Percentiles rank a stretch among this genome's conserved stretches.
These are phyloP conservation scores for Chaetomium sp. DNA, from an alignment of 2,329 filamentous ascomycete genomes.

Conservation along the genomic window DNA sequence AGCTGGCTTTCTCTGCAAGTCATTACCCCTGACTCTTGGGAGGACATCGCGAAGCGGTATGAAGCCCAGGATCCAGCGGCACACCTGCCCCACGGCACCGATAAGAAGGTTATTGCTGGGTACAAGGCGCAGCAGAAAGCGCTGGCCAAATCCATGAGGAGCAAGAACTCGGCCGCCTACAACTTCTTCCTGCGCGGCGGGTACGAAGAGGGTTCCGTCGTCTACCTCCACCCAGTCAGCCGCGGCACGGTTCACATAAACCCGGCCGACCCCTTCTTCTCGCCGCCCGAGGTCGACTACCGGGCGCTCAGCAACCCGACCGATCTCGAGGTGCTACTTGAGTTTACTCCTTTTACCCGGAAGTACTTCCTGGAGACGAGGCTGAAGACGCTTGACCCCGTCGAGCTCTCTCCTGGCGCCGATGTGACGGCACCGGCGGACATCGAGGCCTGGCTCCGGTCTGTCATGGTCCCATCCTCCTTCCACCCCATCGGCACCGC, in stretches of 20 bases:
- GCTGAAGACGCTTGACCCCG: slow-evolving; percentile 39
- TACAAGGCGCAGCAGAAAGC: slow-evolving; percentile 42
- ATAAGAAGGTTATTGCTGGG: slow-evolving; percentile 42
- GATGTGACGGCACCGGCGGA: slow-evolving; percentile 37
- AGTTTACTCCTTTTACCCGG: slow-evolving; percentile 44
- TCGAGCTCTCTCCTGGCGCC: slow-evolving; percentile 43
- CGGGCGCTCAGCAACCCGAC: slow-evolving; percentile 49
- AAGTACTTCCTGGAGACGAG: slow-evolving; percentile 32
- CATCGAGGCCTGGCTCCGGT: slow-evolving; percentile 33
- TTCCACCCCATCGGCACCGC: slow-evolving; percentile 49
- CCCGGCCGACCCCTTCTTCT: slow-evolving; percentile 42
- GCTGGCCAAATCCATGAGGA: slow-evolving; percentile 33
- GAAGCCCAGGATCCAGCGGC: slow-evolving; percentile 39
- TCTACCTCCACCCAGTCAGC: slow-evolving; percentile 44
- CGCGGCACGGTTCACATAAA: slow-evolving; percentile 45
- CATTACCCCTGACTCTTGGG: slow-evolving; percentile 35
- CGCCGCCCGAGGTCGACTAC: slow-evolving; percentile 44
- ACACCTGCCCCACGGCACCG: slow-evolving; percentile 40
- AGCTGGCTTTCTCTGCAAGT: slow-evolving; percentile 40
- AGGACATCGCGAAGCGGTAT: slow-evolving; percentile 36
- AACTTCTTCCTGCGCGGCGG: slow-evolving; percentile 37
- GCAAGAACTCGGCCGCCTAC: slow-evolving; percentile 39
- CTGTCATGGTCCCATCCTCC: slow-evolving; percentile 31
- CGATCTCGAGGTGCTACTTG: slow-evolving; percentile 52
- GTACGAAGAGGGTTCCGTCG: slow-evolving; percentile 35